Percentiles rank a stretch among this genome's conserved stretches.
phyloP scores from a whole-genome alignment of 2,329 filamentous ascomycete genomes.

The Ophiocordyceps camponoti-leonardi region DNA sequence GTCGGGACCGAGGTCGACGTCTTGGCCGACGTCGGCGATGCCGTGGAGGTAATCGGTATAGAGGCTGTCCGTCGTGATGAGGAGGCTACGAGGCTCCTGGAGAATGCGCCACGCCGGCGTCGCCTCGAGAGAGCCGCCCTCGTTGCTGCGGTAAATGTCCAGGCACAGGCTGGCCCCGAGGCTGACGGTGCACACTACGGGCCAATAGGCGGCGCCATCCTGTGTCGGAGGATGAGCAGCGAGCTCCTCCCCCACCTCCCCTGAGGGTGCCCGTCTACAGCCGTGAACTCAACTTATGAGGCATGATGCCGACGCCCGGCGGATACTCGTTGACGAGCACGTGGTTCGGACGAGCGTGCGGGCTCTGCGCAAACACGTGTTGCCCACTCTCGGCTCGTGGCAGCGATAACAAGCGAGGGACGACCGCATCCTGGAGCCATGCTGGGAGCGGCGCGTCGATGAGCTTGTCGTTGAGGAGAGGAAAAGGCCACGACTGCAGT shows the following conservation, averaged over 20 bases:
- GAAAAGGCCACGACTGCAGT: slow-evolving; percentile 78
- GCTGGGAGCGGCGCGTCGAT: slow-evolving; percentile 55
- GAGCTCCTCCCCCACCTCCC: too few relatives aligned
- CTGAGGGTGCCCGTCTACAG: slow-evolving; percentile 2
- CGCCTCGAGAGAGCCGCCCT: slow-evolving; percentile 37
- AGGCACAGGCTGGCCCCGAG: slow-evolving; percentile 63
- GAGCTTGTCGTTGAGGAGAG: slow-evolving; percentile 62
- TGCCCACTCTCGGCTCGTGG: slow-evolving; percentile 16
- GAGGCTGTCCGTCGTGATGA: slow-evolving; percentile 51
- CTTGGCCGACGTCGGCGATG: slow-evolving; percentile 48
- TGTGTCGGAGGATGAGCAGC: slow-evolving; percentile 17
- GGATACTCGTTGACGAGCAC: slow-evolving; percentile 87
- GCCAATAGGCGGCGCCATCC: slow-evolving; percentile 75
- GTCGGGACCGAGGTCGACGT: slow-evolving; percentile 41
- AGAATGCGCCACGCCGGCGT: slow-evolving; percentile 42
- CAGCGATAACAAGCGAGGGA: slow-evolving; percentile 41
- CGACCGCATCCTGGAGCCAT: slow-evolving; percentile 57
- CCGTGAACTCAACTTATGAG: slow-evolving; percentile 48
- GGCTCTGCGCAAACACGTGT: slow-evolving; percentile 43
- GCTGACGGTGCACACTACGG: slow-evolving; percentile 81
- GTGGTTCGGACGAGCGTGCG: slow-evolving; percentile 69
- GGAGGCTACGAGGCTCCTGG: slow-evolving; percentile 68
- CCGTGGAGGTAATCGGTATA: slow-evolving; percentile 62
- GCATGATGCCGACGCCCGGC: slow-evolving; percentile 85
- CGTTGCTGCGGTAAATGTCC: slow-evolving; percentile 51